Evolutionary conservation across 768 basidiomycete genomes (phyloP).

Genomic region (Candolleomyces eurysporus): DNA sequence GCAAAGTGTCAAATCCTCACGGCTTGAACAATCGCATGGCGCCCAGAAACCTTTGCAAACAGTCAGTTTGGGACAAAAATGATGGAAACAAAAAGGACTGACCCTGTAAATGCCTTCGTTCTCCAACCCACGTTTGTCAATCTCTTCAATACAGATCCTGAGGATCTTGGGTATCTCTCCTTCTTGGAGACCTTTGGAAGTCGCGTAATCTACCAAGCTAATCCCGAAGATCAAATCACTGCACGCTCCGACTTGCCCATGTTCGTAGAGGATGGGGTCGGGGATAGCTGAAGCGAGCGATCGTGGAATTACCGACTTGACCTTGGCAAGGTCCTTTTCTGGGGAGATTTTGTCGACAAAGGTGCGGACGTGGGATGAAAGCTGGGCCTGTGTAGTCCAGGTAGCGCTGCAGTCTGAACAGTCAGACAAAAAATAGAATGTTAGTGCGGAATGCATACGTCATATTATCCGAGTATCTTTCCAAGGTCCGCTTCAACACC

Average conservation of each 20-base stretch:
- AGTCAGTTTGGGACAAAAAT: background rate
- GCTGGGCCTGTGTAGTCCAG: slow-evolving; percentile 67
- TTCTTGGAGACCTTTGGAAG: slow-evolving; percentile 69
- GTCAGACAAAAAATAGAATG: background rate
- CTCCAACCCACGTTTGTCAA: slow-evolving; percentile 77
- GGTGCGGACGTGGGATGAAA: slow-evolving; percentile 62
- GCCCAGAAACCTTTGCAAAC: slow-evolving; percentile 65
- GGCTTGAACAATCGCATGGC: slow-evolving; percentile 81
- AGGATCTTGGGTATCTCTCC: slow-evolving; percentile 79
- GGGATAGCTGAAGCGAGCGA: slow-evolving; percentile 66
- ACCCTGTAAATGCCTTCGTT: slow-evolving; percentile 79
- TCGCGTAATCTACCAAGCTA: slow-evolving; percentile 85
- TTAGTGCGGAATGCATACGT: slow-evolving; percentile 42
- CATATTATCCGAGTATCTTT: slow-evolving; percentile 79
- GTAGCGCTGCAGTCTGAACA: slow-evolving; percentile 57
- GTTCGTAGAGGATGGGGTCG: slow-evolving; percentile 71
- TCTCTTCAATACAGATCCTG: slow-evolving; percentile 74
- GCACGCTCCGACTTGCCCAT: slow-evolving; percentile 81
- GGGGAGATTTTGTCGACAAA: slow-evolving; percentile 68
- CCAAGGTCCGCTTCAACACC: slow-evolving; percentile 60
- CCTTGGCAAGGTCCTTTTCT: slow-evolving; percentile 61
- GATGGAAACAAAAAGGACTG: background rate
- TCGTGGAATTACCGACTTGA: slow-evolving; percentile 57
- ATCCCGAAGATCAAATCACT: slow-evolving; percentile 89
- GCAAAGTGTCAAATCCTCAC: slow-evolving; percentile 36